These are phyloP conservation scores for Primulina tabacum DNA, from an alignment of 257 asterid genomes.

Conservation along the genomic window DNA sequence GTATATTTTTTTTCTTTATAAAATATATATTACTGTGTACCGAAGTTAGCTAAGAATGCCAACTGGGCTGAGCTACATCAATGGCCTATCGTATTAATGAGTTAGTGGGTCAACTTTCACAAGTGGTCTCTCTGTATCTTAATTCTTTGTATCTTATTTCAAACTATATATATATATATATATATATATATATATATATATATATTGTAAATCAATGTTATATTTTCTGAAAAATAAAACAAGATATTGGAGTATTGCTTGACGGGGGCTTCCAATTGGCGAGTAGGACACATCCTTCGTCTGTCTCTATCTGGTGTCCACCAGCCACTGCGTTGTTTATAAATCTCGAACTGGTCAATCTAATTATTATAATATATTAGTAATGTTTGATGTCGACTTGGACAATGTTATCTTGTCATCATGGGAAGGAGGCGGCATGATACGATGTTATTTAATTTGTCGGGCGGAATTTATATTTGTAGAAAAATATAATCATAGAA, in stretches of 20 bases:
- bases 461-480: neutral
- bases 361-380: no score
- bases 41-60: neutral
- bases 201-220: no score
- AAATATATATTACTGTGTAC: neutral
- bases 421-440: neutral
- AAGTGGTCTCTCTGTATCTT: neutral
- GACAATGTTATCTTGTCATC: no score
- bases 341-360: neutral
- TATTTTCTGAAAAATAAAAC: neutral
- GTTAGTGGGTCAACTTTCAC: neutral
- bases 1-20: no score
- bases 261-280: conserved; percentile 6
- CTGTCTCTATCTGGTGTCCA: conserved; percentile 19
- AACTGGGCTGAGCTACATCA: neutral
- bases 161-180: no score
- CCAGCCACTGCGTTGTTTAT: conserved; percentile 16
- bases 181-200: no score
- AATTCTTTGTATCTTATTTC: neutral
- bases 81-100: no score
- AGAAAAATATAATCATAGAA: no score
- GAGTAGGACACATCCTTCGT: conserved; percentile 7
- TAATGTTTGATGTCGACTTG: neutral
- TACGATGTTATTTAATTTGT: no score
- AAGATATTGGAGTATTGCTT: neutral